Conservation (phyloP, 2,329 filamentous ascomycete genomes). For the Chaetomiaceae sp. region DNA sequence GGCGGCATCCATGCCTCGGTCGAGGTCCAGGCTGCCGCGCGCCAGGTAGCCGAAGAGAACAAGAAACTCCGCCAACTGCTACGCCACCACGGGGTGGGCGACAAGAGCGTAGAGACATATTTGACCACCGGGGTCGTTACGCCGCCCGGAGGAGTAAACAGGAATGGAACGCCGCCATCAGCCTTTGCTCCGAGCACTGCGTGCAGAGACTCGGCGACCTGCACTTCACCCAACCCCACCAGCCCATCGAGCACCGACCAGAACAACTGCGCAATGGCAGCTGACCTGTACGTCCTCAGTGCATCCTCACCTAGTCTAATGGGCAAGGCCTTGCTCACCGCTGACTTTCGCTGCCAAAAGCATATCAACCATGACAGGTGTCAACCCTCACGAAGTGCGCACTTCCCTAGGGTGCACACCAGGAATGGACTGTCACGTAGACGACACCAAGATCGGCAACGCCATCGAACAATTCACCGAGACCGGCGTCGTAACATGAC, state of each 20-base stretch:
- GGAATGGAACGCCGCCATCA: too few relatives aligned
- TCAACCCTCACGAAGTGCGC: conserved; percentile 9
- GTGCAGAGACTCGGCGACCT: neutral
- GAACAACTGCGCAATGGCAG: conserved; percentile 16
- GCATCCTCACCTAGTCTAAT: too few relatives aligned
- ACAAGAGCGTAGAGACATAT: conserved; percentile 14
- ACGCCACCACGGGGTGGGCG: conserved; percentile 7
- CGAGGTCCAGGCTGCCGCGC: conserved; percentile 68
- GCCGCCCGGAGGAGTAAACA: neutral
- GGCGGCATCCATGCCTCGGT: conserved; percentile 62
- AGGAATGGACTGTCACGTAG: conserved; percentile 13
- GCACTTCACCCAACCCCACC: neutral
- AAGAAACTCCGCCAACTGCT: conserved; percentile 32
- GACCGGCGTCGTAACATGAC: neutral
- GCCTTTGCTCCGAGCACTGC: neutral
- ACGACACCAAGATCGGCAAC: conserved; percentile 2
- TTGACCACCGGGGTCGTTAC: conserved; percentile 8
- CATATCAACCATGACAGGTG: conserved; percentile 18
- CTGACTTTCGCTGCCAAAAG: neutral
- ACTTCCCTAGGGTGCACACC: conserved; percentile 11
- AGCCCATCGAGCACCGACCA: neutral
- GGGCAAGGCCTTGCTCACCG: too few relatives aligned
- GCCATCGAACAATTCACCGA: conserved; percentile 1
- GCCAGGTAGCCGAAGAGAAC: conserved; percentile 39
- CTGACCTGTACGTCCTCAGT: conserved; percentile 15